Evolutionary conservation across 2,329 filamentous ascomycete genomes (phyloP).

Genomic region (Akanthomyces muscarius): DNA sequence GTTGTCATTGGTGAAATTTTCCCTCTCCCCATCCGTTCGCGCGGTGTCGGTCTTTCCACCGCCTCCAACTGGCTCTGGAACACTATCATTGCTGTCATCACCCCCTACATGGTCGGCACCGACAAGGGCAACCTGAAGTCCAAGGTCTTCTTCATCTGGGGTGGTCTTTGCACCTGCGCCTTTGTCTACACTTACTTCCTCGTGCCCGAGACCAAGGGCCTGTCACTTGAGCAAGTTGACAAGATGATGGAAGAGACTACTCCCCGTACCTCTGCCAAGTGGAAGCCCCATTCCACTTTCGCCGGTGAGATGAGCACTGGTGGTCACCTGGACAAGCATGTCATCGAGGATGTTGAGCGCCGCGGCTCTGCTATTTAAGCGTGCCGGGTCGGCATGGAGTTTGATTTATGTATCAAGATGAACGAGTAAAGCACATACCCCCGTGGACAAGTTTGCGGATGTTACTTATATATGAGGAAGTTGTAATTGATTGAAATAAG

Average conservation of each 20-base stretch:
- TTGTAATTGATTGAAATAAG: not conserved
- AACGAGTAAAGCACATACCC: constrained; percentile 15
- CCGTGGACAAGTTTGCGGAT: not conserved
- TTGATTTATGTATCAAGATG: constrained; percentile 13
- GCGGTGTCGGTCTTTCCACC: constrained; percentile 81
- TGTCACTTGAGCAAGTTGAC: constrained; percentile 76
- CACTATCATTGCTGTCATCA: constrained; percentile 67
- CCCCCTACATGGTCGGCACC: constrained; percentile 64
- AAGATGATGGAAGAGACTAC: constrained; percentile 86
- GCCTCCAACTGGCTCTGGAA: constrained; percentile 93
- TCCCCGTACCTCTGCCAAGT: constrained; percentile 70
- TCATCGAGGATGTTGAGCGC: constrained; percentile 29
- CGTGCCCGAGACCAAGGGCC: constrained; percentile 69
- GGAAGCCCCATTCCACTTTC: constrained; percentile 69
- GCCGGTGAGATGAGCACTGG: constrained; percentile 46
- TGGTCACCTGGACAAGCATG: constrained; percentile 30
- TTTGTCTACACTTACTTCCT: constrained; percentile 69
- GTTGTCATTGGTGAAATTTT: constrained; percentile 86
- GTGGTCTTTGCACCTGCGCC: constrained; percentile 57
- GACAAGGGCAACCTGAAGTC: constrained; percentile 62
- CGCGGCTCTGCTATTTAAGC: constrained; percentile 31
- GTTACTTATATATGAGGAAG: not conserved
- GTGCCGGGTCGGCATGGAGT: not conserved
- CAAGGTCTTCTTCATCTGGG: constrained; percentile 74
- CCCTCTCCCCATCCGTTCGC: constrained; percentile 82